phyloP scores from a whole-genome alignment of 2,329 filamentous ascomycete species.

The Aspergillus alliaceus region DNA sequence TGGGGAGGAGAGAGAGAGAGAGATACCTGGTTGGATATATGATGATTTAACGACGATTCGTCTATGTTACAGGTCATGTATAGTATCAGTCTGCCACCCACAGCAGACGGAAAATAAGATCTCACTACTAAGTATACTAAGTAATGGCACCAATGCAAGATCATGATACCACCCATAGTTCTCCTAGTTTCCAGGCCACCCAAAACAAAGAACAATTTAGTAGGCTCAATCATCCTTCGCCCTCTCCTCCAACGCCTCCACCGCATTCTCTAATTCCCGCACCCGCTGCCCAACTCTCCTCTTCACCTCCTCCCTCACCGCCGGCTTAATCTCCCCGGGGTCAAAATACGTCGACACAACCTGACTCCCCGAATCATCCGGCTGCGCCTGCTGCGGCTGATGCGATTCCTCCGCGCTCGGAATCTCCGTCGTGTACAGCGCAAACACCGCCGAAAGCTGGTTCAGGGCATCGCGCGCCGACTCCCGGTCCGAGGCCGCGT shows the following conservation, averaged over 20 bases:
- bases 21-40: slow-evolving; percentile 5
- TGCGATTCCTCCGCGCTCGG: background rate
- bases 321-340: slow-evolving; percentile 26
- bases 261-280: slow-evolving; percentile 48
- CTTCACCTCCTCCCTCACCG: slow-evolving; percentile 43
- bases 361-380: slow-evolving; percentile 13
- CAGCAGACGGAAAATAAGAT: background rate
- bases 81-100: background rate
- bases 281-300: slow-evolving; percentile 46
- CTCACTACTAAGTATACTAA: no score
- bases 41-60: slow-evolving; percentile 4
- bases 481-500: slow-evolving; percentile 47
- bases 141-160: background rate
- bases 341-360: slow-evolving; percentile 34
- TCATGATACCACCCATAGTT: background rate
- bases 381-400: slow-evolving; percentile 4
- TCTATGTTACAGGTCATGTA: slow-evolving; percentile 3
- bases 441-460: slow-evolving; percentile 36
- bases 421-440: slow-evolving; percentile 29
- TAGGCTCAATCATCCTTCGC: slow-evolving; percentile 34
- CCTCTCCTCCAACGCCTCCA: slow-evolving; percentile 43
- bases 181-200: no score
- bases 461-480: slow-evolving; percentile 48
- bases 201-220: background rate
- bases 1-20: no score